Evolutionary conservation across 768 basidiomycete species (phyloP), one percentile per base, ranked within the genome.

Genomic region (Russula vinacea): DNA sequence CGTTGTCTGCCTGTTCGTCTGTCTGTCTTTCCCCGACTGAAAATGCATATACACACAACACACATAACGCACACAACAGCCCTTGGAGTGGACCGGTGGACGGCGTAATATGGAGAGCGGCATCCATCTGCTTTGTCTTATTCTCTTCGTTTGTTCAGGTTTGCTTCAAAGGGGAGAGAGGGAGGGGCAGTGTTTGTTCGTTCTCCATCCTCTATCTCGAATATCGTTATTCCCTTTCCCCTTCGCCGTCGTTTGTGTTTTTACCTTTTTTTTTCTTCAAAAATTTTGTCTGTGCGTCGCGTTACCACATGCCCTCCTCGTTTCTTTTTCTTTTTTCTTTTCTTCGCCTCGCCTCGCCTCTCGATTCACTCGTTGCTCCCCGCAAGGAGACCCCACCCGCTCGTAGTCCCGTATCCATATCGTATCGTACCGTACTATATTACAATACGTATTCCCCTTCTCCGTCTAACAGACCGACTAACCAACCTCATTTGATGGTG

Each of bases 191-290:
- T 45, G 33, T 65, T 65, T 60, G 59, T 51, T 59, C 58, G 45
- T 65, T 64, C 54, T 56, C 59, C 54, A 50, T 56, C 54, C 56
- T 60, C 64, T 65, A 65, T 65, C 64, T 65, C 64, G 59, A 65
- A 65, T 65, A 65, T 65, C 55, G 64, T 65, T 65, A 65, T 65
- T 65, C 59, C 40, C 59, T 45, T 60, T 64, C 32, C 55, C 59
- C 32, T 65, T 65, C 64, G 64, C 49, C 40, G 42, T 44, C 47
- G 53, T 65, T 39, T 53, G 54, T 53, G 9, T 42, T 56, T 56
- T 56, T 49, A 5, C 5, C 19, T n/a, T 32, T 58, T 11, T 40
- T 19, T 55, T 49, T 59, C 39, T 49, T 52, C 6, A n/a, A 44
- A 60, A 49, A 22, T 17, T 40, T 24, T 49, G 63, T 60, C 50